Evolutionary conservation across 768 basidiomycete species (phyloP), one percentile per base, ranked within the genome.

Genomic region (Naganishia randhawae): DNA sequence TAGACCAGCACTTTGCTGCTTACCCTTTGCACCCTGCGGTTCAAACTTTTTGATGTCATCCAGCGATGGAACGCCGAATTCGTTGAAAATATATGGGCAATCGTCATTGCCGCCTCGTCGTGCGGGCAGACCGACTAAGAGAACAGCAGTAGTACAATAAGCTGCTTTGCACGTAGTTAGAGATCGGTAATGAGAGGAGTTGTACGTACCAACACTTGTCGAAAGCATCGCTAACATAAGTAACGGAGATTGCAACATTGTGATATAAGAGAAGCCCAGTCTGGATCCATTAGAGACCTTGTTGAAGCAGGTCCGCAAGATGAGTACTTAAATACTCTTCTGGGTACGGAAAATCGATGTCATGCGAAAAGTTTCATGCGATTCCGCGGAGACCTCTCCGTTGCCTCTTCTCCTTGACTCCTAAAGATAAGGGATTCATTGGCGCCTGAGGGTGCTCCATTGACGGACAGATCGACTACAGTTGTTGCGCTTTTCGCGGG

Each of bases 21-120:
- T 16, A 42, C n/a, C 45, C 13, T 1, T 22, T n/a, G 45, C 19
- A n/a, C 11, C n/a, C 45, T n/a, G 50, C 25, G 17, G 9, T 8
- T 6, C 33, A 37, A 33, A 33, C 2, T 22, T n/a, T 35, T 14
- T 33, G 32, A 55, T 14, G 22, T 55, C 54, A 9, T 32, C 14
- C 33, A 37, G 37, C 16, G 54, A 55, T n/a, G 54, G 54, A 3
- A 16, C 14, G 2, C 33, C 33, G 3, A n/a, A 0, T n/a, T 55
- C 54, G 14, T 55, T 55, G 54, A 55, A 55, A 16, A 55, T 35
- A 22, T 37, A 55, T 27, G 54, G 54, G 54, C 54, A 55, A 2
- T 6, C 29, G 6, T 32, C 13, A 39, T 32, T 33, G n/a, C n/a
- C 13, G 1, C n/a, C 54, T 19, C 54, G 33, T 22, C n/a, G 31